Evolutionary conservation across 2,329 filamentous ascomycete species (phyloP).

Genomic region (Aotearoamyces nothofagi): DNA sequence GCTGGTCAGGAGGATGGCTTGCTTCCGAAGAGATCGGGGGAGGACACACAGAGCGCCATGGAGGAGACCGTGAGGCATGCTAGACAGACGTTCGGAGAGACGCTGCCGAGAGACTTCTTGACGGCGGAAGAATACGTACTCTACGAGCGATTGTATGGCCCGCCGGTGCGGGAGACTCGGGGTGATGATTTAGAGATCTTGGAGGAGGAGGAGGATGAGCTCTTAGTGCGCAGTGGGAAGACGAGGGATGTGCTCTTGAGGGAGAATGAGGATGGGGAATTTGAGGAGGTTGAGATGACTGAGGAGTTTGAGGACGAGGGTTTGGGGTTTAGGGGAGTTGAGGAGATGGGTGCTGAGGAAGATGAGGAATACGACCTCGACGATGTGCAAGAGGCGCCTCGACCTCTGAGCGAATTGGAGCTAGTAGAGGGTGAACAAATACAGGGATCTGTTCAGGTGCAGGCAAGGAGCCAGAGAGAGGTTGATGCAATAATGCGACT

Average conservation of each 20-base stretch:
- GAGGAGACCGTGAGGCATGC: constrained; percentile 56
- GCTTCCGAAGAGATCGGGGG: constrained; percentile 1
- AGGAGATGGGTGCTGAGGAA: constrained; percentile 18
- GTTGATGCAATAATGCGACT: constrained; percentile 17
- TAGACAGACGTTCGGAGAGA: constrained; percentile 62
- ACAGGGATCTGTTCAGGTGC: constrained; percentile 8
- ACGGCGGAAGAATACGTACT: constrained; percentile 54
- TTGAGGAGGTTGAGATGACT: constrained; percentile 42
- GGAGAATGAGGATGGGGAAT: constrained; percentile 36
- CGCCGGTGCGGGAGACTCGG: constrained; percentile 46
- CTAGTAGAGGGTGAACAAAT: constrained; percentile 2
- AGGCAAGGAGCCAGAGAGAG: constrained; percentile 17
- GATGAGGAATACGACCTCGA: constrained; percentile 21
- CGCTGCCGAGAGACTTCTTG: constrained; percentile 56
- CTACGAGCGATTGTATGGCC: constrained; percentile 71
- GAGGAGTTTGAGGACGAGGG: constrained; percentile 18
- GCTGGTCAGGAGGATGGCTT: not conserved
- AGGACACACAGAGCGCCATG: constrained; percentile 21
- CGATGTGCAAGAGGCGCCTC: constrained; percentile 11
- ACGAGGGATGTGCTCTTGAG: constrained; percentile 34
- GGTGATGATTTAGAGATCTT: constrained; percentile 39
- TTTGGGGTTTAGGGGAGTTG: constrained; percentile 19
- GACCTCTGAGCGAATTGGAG: constrained; percentile 1
- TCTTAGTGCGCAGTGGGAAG: constrained; percentile 6
- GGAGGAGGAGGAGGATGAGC: constrained; percentile 12